phyloP scores from a whole-genome alignment of 2,329 filamentous ascomycete genomes.

The Scytalidium lignicola region DNA sequence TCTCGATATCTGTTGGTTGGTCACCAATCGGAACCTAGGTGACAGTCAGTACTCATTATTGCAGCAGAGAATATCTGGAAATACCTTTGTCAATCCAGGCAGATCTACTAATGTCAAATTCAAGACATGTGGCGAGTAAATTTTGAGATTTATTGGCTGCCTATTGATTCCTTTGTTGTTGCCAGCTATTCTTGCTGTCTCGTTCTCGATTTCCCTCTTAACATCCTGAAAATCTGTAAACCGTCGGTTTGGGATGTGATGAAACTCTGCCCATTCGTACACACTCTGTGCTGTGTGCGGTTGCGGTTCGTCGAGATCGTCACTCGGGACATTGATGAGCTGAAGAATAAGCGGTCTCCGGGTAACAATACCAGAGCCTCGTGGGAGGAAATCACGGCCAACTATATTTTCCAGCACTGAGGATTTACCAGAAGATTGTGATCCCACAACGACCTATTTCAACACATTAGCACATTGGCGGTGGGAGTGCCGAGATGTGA shows the following conservation, averaged over 20 bases:
- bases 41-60: background rate
- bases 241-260: slow-evolving; percentile 83
- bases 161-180: slow-evolving; percentile 98
- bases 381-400: slow-evolving; percentile 91
- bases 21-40: slow-evolving; percentile 87
- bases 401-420: slow-evolving; percentile 99
- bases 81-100: slow-evolving; percentile 88
- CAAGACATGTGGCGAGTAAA: slow-evolving; percentile 94
- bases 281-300: slow-evolving; percentile 76
- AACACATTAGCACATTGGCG: background rate
- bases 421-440: slow-evolving; percentile 96
- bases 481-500: slow-evolving; percentile 13
- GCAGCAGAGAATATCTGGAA: slow-evolving; percentile 7
- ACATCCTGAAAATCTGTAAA: slow-evolving; percentile 92
- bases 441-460: slow-evolving; percentile 90
- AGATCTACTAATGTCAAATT: slow-evolving; percentile 95
- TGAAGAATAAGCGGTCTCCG: slow-evolving; percentile 91
- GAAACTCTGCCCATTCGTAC: slow-evolving; percentile 87
- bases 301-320: slow-evolving; percentile 63
- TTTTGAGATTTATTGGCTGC: slow-evolving; percentile 96
- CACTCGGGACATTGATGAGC: slow-evolving; percentile 88
- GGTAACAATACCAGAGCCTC: slow-evolving; percentile 95
- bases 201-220: slow-evolving; percentile 93
- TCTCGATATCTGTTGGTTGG: slow-evolving; percentile 96
- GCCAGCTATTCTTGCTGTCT: slow-evolving; percentile 90